These are phyloP conservation scores for Scheffersomyces lignicola DNA, from an alignment of 1,139 yeast genomes.

Conservation along the genomic window DNA sequence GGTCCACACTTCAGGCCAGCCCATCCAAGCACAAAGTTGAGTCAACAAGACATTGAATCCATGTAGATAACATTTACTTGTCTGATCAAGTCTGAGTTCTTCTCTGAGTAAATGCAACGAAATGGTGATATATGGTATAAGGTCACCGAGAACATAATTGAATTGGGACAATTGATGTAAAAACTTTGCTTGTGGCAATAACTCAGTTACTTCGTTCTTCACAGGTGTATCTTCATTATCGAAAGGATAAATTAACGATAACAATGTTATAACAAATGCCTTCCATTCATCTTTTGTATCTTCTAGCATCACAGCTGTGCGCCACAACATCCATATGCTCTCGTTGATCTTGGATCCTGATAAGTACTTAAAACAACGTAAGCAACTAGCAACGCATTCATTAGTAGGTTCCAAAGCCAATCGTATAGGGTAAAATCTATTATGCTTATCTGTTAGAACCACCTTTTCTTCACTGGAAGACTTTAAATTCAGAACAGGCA, in stretches of 20 bases:
- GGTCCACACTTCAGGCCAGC: constrained; percentile 74
- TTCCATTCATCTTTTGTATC: constrained; percentile 58
- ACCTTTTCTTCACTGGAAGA: constrained; percentile 32
- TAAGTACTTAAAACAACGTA: constrained; percentile 52
- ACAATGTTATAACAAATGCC: constrained; percentile 54
- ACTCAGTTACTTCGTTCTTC: constrained; percentile 36
- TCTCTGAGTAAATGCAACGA: constrained; percentile 78
- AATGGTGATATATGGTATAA: constrained; percentile 63
- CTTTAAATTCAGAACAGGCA: constrained; percentile 19
- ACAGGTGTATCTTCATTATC: constrained; percentile 17
- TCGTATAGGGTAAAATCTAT: constrained; percentile 29
- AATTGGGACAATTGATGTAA: constrained; percentile 28
- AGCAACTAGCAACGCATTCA: constrained; percentile 40
- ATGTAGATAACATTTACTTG: constrained; percentile 35
- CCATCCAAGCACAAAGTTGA: constrained; percentile 65
- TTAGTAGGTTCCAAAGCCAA: constrained; percentile 50
- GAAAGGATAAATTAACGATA: constrained; percentile 50
- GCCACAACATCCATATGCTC: constrained; percentile 64
- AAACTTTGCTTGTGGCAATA: constrained; percentile 38
- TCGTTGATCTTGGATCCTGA: constrained; percentile 61
- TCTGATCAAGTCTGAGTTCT: constrained; percentile 62
- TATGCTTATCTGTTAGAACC: constrained; percentile 22
- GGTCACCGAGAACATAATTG: constrained; percentile 43
- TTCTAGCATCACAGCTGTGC: constrained; percentile 50
- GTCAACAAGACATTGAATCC: constrained; percentile 56